Evolutionary conservation across 208 protist species (phyloP).

Genomic region (Wallacemonas sp.): DNA sequence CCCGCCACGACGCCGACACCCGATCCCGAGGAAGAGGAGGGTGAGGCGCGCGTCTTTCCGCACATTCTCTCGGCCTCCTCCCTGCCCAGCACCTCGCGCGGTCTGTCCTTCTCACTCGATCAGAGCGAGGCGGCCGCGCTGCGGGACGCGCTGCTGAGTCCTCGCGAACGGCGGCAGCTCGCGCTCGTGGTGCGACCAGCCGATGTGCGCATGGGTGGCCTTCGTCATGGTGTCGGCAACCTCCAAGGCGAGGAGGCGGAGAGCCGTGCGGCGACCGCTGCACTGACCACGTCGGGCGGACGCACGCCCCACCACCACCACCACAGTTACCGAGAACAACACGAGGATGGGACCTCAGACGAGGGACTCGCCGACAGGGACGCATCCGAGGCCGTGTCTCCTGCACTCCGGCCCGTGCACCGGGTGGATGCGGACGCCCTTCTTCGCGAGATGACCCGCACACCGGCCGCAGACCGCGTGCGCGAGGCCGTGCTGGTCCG

Average conservation of each 20-base stretch:
- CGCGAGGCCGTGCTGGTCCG: too few species aligned
- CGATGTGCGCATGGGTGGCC: conserved; percentile 33
- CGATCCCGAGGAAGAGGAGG: too few species aligned
- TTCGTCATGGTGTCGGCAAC: conserved; percentile 10
- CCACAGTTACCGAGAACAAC: background rate
- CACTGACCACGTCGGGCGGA: background rate
- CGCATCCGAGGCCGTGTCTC: too few species aligned
- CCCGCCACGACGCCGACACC: background rate
- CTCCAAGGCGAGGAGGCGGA: background rate
- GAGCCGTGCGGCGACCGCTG: background rate
- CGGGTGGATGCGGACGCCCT: background rate
- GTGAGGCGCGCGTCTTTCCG: background rate
- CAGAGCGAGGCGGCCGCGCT: conserved; percentile 33
- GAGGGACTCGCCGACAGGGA: too few species aligned
- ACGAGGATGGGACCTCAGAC: too few species aligned
- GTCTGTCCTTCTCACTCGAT: conserved; percentile 28
- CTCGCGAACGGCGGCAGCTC: conserved; percentile 34
- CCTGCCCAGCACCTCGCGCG: background rate
- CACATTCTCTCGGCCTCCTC: background rate
- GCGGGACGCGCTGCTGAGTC: conserved; percentile 24
- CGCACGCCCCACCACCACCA: background rate
- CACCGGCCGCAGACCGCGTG: too few species aligned
- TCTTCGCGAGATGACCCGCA: background rate
- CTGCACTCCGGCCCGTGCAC: too few species aligned
- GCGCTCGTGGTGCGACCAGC: conserved; percentile 34